These are phyloP conservation scores for Trypanosoma rangeli DNA, from an alignment of 208 protist genomes.

Conservation along the genomic window DNA sequence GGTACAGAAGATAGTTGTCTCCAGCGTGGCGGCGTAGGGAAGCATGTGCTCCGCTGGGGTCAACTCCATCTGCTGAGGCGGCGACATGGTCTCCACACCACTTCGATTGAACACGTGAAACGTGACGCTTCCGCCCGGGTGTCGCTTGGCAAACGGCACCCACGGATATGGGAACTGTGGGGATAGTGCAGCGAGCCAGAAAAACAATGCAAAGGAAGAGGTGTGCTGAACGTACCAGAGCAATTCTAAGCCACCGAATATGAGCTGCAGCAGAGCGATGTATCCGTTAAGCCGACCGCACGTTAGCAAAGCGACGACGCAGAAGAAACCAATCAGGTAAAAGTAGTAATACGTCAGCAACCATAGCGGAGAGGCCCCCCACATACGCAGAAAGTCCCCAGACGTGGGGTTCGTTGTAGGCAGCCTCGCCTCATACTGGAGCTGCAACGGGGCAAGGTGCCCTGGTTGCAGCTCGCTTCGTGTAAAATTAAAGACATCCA, in stretches of 20 bases:
- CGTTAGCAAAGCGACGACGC: constrained; percentile 1
- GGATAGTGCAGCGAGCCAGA: constrained; percentile 12
- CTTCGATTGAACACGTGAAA: constrained; percentile 6
- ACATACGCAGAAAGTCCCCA: constrained; percentile 4
- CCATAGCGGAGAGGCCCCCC: constrained; percentile 45
- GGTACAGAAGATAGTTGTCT: neutral
- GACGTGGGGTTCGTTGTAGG: neutral
- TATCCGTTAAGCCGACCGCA: constrained; percentile 6
- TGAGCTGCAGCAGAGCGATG: constrained; percentile 6
- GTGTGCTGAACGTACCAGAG: constrained; percentile 8
- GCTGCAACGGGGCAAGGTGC: too few species aligned
- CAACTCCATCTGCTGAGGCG: constrained; percentile 19
- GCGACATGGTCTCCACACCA: neutral
- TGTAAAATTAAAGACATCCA: neutral
- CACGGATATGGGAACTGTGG: constrained; percentile 7
- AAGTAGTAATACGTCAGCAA: constrained; percentile 57
- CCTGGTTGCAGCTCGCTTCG: neutral
- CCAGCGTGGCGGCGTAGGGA: neutral
- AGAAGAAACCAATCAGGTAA: constrained; percentile 30
- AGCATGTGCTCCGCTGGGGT: constrained; percentile 1
- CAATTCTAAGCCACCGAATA: constrained; percentile 5
- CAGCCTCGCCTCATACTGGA: too few species aligned
- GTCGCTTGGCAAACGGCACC: constrained; percentile 11
- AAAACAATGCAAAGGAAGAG: constrained; percentile 7
- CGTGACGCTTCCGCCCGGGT: neutral